Evolutionary conservation across 768 basidiomycete genomes (phyloP), one percentile per base, ranked within the genome.

Genomic region (Pleurotus eryngii): DNA sequence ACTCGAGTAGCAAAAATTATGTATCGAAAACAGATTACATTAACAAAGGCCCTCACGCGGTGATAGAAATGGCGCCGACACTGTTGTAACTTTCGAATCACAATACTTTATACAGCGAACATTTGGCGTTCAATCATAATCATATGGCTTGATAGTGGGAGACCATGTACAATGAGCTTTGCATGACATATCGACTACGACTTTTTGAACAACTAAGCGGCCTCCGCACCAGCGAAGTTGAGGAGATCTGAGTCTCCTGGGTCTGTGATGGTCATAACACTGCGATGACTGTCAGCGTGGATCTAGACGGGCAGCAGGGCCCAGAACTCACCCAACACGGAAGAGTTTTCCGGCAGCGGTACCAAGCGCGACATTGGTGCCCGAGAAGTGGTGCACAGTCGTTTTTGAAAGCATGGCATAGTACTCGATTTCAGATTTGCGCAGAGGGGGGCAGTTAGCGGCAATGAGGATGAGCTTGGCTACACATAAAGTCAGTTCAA

Each of bases 401-500:
- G 96, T 98, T 83, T 99, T 99, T 65, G 95, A 97, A 72, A 99
- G 83, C 95, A 97, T 97, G 78, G 95, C 97, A 72, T 98, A 99
- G 83, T 98, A 99, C 81, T 99, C 97, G 59, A 99, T 83, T 82
- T 99, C 97, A 60, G 96, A 98, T 76, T 97, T 97, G 75, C 97
- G 93, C 61, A 99, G 86, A 61, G 97, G 97, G 58, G 97, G 97
- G 80, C 95, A 97, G 81, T 99, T 99, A 65, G 94, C 95, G 68
- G 96, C 94, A 71, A 99, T 97, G 74, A 99, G 79, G 71, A 99
- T 89, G 65, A 99, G 92, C 80, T 97, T 98, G 76, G 96, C 96
- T 99, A 70, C 8, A 55, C 14, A 42, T 43, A 9, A 22, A 20
- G 76, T 93, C 71, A 93, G 90, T 77, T 74, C 75, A 84, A 90